Evolutionary conservation across 805 yeast genomes (phyloP), one percentile per base, ranked within the genome.

Genomic region (Lachancea kluyveri): DNA sequence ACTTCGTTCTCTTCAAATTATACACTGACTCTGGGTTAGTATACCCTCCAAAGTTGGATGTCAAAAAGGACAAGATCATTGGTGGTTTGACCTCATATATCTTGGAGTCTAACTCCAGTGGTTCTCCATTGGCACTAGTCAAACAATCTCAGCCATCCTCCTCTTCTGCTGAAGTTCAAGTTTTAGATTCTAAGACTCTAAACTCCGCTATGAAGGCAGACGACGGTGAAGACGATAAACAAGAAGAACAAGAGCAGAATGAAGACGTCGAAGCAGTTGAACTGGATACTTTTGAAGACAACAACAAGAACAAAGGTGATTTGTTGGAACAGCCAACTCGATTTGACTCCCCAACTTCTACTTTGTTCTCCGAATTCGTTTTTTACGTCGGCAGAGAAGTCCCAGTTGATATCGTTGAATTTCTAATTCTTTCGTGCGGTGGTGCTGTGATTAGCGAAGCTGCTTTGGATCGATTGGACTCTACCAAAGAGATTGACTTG

Each of bases 321-420:
- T 47, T 68, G 31, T 70, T 88, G 48, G 63, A 64, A 28, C 96
- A 88, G 63, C 97, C 87, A 39, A 60, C 69, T 10, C 63, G 70
- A 47, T 65, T 54, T 37, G 73, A 70, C 13, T 73, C 80, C 29
- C 71, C 79, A 28, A 63, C 72, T n/a, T 70, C 85, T 8, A 65
- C 68, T 21, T 63, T 92, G 30, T 84, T 90, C 52, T 67, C 79
- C 26, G 72, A 74, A 35, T 82, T 87, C 56, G 73, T 80, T 4
- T 90, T 92, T 60, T 92, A 64, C 54, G 74, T 92, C 36, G 95
- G 96, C 33, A 82, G 98, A 61, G 98, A 92, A 65, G 97, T 92
- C 24, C 85, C 97, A 16, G 66, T 88, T 41, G 97, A 92, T 48
- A 74, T 87, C 44, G 65, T 90, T 43, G 97, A 92, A 64, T 84